Base-by-base conservation (phyloP, 495 filamentous ascomycete species). In the Talaromyces proteolyticus region DNA sequence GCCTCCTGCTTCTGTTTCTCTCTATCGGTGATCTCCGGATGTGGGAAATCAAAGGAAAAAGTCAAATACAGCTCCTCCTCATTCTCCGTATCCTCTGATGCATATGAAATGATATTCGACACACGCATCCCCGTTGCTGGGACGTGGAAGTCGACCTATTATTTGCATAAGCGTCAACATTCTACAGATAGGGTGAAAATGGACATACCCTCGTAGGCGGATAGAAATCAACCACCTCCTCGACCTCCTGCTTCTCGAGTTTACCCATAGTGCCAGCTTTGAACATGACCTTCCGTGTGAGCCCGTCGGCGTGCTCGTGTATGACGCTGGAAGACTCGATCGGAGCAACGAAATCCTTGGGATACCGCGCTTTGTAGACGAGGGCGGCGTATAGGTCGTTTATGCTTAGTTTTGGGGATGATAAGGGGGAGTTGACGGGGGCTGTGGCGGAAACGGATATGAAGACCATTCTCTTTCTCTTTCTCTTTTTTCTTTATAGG, bases 11-110 rank as follows among this genome's bases (percentile, higher is more conserved):
- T 54, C 29, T 34, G 29, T 4, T 8, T 14, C n/a, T 44, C 14
- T 11, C 52, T 52, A 6, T 52, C 55, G 5, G 44, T 16, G 6
- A 57, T 36, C 25, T 54, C 41, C 3, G 55, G 55, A 21, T 49
- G 53, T 4, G 53, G 54, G 62, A 66, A 69, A 41, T 75, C 71
- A 47, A 74, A 77, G 8, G 68, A 67, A 47, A 72, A 77, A 2
- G 73, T 77, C 58, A 77, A 66, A 21, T 63, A 57, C 10, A 71
- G 53, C 17, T 44, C 42, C 3, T 71, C 71, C n/a, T 20, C 19
- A 4, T 61, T 57, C 12, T 51, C 44, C 2, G 55, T 38, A 8
- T 70, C 69, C n/a, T n/a, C n/a, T n/a, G n/a, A n/a, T 17, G 66
- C 57, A 4, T 24, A 6, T 7, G 66, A 71, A 12, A 77, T 56